Base-by-base conservation (phyloP, 192 early-diverging fungal species). In the Helicostylum pulchrum region DNA sequence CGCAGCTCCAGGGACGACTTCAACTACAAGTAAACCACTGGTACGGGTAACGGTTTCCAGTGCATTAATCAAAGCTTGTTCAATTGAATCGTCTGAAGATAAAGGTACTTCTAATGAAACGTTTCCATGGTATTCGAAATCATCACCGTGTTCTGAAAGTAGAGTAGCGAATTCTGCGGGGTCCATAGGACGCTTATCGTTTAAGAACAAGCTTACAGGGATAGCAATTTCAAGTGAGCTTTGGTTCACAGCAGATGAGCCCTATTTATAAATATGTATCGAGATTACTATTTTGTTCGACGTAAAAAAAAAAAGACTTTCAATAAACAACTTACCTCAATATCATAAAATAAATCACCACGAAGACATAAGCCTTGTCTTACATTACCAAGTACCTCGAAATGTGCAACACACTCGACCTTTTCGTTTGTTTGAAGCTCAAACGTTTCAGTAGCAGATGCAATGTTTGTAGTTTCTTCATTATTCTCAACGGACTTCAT, bases 21-120 rank as follows among this genome's bases (percentile, higher is more conserved):
- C 81, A 6, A 87, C 85, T 12, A 87, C 68, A 56, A 80, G 80
- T 6, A 81, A 65, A 4, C 83, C 77, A 2, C 77, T 84, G 0
- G 75, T 58, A 14, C 67, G 45, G 3, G 79, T 77, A 11, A 86
- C 66, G 61, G 68, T 67, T 50, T 79, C 79, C 9, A 84, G 66
- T n/a, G 77, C 76, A 21, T 70, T 66, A 53, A 72, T 74, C 39
- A 86, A 78, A 4, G 61, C 48, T 36, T 72, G 62, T 50, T 80
- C 78, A 32, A 75, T 65, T 4, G 74, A 64, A 20, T 64, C 65
- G 43, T 64, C 56, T 1, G 72, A 60, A 7, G 64, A 34, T 10
- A 61, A 26, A 7, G 63, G 66, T 42, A 86, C 44, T 39, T 62
- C 52, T 1, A 77, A 61, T 3, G 74, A 66, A 2, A 78, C 75